Evolutionary conservation across 2,329 filamentous ascomycete genomes (phyloP).

Genomic region (Alternaria ethzedia): DNA sequence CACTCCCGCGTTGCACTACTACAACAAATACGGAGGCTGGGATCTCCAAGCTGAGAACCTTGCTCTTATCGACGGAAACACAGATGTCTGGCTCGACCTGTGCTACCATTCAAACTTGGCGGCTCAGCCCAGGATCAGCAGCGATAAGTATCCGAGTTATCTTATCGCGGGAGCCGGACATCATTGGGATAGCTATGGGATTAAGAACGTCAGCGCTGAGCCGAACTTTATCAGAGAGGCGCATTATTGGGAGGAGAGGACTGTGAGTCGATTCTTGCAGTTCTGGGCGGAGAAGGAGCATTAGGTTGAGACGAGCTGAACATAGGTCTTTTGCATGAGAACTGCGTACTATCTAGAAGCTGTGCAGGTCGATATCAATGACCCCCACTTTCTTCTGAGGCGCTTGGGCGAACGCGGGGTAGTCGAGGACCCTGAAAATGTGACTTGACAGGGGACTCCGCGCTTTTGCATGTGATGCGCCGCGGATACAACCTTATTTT

Average conservation of each 20-base stretch:
- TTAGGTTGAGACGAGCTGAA: neutral
- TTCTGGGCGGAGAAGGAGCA: constrained; percentile 15
- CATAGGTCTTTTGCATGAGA: neutral
- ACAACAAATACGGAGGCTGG: constrained; percentile 58
- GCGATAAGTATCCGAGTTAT: constrained; percentile 56
- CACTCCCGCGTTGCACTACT: constrained; percentile 51
- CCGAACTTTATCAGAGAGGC: constrained; percentile 60
- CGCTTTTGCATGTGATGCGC: neutral
- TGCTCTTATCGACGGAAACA: constrained; percentile 60
- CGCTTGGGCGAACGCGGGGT: neutral
- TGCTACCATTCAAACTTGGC: constrained; percentile 59
- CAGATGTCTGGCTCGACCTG: constrained; percentile 61
- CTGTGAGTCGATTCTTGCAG: constrained; percentile 48
- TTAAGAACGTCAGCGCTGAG: constrained; percentile 52
- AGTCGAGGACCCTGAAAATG: neutral
- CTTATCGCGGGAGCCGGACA: constrained; percentile 60
- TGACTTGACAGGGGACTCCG: neutral
- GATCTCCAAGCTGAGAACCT: constrained; percentile 56
- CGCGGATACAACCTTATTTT: neutral
- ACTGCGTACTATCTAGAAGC: neutral
- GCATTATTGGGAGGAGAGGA: constrained; percentile 59
- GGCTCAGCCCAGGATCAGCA: constrained; percentile 43
- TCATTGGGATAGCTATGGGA: constrained; percentile 58
- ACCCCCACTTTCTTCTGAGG: neutral
- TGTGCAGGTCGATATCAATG: neutral